Evolutionary conservation across 805 yeast species (phyloP).

Genomic region (Ogataea minuta): DNA sequence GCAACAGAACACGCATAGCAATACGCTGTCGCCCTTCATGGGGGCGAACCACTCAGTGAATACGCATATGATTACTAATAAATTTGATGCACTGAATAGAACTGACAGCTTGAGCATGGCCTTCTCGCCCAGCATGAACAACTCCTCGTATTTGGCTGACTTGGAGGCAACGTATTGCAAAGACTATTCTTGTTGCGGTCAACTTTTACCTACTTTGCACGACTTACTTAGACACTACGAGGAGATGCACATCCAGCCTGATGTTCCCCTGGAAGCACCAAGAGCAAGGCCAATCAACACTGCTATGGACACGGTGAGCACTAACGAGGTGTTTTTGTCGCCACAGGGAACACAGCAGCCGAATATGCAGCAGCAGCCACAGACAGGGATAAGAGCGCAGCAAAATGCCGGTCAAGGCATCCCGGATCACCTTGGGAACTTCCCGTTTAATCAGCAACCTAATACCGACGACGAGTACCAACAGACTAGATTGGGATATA

Average conservation of each 20-base stretch:
- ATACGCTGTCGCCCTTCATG: slow-evolving; percentile 23
- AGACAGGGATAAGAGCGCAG: slow-evolving; percentile 2
- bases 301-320: slow-evolving; percentile 80
- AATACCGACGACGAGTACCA: slow-evolving; percentile 10
- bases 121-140: slow-evolving; percentile 64
- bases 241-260: slow-evolving; percentile 80
- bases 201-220: slow-evolving; percentile 85
- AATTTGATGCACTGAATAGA: slow-evolving; percentile 26
- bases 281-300: slow-evolving; percentile 52
- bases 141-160: slow-evolving; percentile 83
- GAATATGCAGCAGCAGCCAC: slow-evolving; percentile 9
- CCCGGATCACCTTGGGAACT: slow-evolving; percentile 18
- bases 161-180: slow-evolving; percentile 94
- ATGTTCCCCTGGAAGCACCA: slow-evolving; percentile 42
- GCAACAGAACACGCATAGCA: slow-evolving; percentile 19
- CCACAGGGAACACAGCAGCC: slow-evolving; percentile 24
- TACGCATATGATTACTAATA: slow-evolving; percentile 9
- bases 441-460: slow-evolving; percentile 22
- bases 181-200: slow-evolving; percentile 96
- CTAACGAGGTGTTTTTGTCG: slow-evolving; percentile 82
- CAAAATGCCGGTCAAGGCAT: slow-evolving; percentile 11
- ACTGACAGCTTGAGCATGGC: slow-evolving; percentile 34
- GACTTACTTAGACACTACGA: slow-evolving; percentile 93
- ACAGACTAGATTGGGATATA: slow-evolving; percentile 13
- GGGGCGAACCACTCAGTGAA: slow-evolving; percentile 18